phyloP scores from a whole-genome alignment of 106 monocot species.

The Apostasia shenzhenica region DNA sequence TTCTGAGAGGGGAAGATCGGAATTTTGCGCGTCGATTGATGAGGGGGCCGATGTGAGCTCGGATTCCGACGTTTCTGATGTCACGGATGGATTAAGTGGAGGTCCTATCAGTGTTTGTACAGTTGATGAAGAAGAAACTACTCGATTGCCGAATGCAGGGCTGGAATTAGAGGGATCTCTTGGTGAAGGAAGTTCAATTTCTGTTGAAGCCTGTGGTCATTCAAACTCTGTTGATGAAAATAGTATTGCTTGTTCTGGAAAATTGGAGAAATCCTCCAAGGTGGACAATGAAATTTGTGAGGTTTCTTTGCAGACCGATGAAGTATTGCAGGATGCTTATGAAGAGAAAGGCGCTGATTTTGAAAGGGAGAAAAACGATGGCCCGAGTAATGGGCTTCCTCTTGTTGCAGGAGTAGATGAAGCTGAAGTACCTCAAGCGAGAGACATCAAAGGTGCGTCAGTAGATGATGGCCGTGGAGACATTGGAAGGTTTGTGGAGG shows the following conservation, averaged over 20 bases:
- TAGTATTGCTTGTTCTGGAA: neutral
- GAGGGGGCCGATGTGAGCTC: neutral
- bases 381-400: neutral
- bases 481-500: conserved; percentile 8
- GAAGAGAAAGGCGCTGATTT: conserved; percentile 8
- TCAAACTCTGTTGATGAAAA: neutral
- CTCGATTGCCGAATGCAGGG: neutral
- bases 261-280: neutral
- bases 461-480: conserved; percentile 4
- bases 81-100: neutral
- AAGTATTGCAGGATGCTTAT: neutral
- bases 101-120: neutral
- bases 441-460: neutral
- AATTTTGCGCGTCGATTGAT: neutral
- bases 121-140: neutral
- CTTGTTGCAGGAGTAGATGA: conserved; percentile 5
- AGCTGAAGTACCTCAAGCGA: neutral
- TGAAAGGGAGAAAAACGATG: conserved; percentile 3
- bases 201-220: neutral
- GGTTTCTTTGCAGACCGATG: neutral
- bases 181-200: neutral
- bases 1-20: neutral
- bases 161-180: neutral
- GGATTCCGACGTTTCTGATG: neutral
- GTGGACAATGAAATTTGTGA: neutral